Conservation (phyloP, 2,329 filamentous ascomycete genomes). For the Hymenoscyphus infarciens region DNA sequence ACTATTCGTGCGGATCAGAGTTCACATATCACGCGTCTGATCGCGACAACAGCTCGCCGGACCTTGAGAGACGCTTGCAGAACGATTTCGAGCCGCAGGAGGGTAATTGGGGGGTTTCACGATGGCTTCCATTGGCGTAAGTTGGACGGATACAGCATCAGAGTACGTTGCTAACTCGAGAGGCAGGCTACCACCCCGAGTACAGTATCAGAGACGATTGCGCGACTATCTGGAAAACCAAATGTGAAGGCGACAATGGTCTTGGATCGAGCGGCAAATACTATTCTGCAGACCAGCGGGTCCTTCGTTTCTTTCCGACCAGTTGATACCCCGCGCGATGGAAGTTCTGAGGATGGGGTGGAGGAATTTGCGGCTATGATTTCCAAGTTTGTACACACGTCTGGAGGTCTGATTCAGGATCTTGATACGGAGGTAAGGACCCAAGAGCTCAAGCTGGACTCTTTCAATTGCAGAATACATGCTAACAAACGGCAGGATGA, state of each 20-base stretch:
- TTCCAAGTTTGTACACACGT: constrained; percentile 69
- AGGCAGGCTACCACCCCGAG: neutral
- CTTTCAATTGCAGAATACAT: neutral
- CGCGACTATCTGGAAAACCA: constrained; percentile 64
- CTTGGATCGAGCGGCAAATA: constrained; percentile 66
- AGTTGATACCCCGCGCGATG: constrained; percentile 21
- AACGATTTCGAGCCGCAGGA: no score
- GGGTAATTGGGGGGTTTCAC: neutral
- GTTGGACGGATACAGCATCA: neutral
- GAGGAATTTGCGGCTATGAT: constrained; percentile 74
- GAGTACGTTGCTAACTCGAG: neutral
- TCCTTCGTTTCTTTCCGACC: constrained; percentile 45
- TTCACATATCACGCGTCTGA: no score
- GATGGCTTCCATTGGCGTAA: neutral
- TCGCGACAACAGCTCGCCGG: no score
- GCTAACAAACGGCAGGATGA: constrained; percentile 55
- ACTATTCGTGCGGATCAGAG: no score
- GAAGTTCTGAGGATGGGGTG: constrained; percentile 36
- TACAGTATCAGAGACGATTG: constrained; percentile 27
- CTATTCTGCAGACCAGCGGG: constrained; percentile 72
- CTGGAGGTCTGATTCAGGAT: constrained; percentile 66
- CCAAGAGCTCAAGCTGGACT: neutral
- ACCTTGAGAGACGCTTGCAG: no score
- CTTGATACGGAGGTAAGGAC: constrained; percentile 63
- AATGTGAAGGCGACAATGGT: constrained; percentile 76